Percentiles rank a stretch among this genome's conserved stretches.
Evolutionary conservation across 176 grass and related monocot species (phyloP).

Genomic region (Hsuehochloa calcarea): DNA sequence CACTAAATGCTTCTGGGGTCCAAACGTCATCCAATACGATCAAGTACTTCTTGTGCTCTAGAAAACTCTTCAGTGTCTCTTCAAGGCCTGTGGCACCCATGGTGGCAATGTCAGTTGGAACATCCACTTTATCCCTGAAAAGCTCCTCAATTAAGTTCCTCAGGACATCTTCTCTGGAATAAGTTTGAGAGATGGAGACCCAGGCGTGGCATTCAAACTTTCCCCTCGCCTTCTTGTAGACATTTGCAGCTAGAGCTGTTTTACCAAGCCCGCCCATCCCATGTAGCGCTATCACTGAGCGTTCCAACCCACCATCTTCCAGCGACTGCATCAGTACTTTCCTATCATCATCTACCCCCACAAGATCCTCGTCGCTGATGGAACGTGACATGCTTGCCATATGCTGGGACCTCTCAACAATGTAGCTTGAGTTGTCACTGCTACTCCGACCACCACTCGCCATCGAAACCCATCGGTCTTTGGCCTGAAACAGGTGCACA

Average conservation of each 20-base stretch:
- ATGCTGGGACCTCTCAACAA: too few species aligned
- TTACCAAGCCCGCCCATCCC: constrained; percentile 15
- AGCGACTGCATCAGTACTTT: not conserved
- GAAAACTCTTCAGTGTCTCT: fast-evolving
- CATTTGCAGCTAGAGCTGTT: not conserved
- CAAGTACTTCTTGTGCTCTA: not conserved
- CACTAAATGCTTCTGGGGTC: not conserved
- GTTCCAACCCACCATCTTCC: not conserved
- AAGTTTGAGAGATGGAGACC: constrained; percentile 23
- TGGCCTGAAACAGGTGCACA: too few species aligned
- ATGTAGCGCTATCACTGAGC: not conserved
- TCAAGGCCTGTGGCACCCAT: not conserved
- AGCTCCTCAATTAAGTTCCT: not conserved
- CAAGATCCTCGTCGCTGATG: not conserved
- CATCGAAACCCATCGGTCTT: too few species aligned
- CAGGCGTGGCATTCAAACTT: constrained; percentile 11
- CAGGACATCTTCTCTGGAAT: not conserved
- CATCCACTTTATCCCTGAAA: not conserved
- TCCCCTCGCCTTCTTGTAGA: not conserved
- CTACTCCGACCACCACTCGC: too few species aligned
- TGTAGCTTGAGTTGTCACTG: too few species aligned
- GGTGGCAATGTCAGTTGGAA: not conserved
- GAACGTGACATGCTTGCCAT: not conserved
- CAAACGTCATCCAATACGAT: not conserved
- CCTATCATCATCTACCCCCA: not conserved